Conservation (phyloP, 2,329 filamentous ascomycete genomes). For the Anthostomella pinea region DNA sequence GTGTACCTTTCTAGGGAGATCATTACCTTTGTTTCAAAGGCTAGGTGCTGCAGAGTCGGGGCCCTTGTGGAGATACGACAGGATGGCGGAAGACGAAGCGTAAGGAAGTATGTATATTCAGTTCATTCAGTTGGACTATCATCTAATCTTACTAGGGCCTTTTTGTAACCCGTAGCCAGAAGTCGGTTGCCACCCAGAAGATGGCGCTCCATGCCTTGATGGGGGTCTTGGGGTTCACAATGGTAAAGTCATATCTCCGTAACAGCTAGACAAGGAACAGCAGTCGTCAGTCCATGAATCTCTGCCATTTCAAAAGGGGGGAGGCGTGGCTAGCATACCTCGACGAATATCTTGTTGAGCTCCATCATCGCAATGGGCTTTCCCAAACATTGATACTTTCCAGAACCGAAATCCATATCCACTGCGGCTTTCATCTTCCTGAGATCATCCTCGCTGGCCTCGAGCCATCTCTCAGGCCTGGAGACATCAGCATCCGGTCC, state of each 20-base stretch:
- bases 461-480: conserved; percentile 43
- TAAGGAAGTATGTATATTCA: too few relatives aligned
- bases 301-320: not conserved
- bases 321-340: conserved; percentile 30
- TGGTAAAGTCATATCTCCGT: conserved; percentile 22
- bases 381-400: conserved; percentile 40
- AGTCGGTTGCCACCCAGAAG: conserved; percentile 23
- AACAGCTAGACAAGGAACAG: conserved; percentile 9
- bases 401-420: conserved; percentile 39
- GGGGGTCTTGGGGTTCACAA: conserved; percentile 20
- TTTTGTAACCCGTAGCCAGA: conserved; percentile 23
- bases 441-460: conserved; percentile 29
- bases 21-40: not conserved
- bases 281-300: not conserved
- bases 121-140: too few relatives aligned
- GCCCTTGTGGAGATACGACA: too few relatives aligned
- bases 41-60: too few relatives aligned
- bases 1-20: too few relatives aligned
- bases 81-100: too few relatives aligned
- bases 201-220: conserved; percentile 20
- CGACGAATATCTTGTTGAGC: conserved; percentile 41
- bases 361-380: conserved; percentile 43
- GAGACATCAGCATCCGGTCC: conserved; percentile 34
- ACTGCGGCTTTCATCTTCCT: conserved; percentile 32
- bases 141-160: not conserved